Percentiles rank a stretch among this genome's conserved stretches.
phyloP scores from a whole-genome alignment of 2,329 filamentous ascomycete species.

The Paecilomyces variotii region DNA sequence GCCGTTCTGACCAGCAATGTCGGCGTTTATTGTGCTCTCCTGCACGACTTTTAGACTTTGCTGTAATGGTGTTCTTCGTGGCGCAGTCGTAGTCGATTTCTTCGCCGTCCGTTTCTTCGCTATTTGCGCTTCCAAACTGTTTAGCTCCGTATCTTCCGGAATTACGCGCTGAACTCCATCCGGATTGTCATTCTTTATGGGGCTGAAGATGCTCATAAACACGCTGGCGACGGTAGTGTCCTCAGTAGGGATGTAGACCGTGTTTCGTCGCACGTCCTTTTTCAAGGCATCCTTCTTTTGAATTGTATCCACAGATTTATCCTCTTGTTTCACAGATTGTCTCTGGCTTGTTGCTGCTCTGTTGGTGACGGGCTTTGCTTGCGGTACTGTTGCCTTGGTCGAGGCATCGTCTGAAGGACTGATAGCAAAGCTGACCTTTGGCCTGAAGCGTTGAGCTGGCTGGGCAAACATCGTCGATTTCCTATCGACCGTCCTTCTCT shows the following conservation, averaged over 20 bases:
- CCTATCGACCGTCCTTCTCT: slow-evolving; percentile 11
- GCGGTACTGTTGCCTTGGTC: slow-evolving; percentile 5
- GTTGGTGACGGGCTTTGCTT: slow-evolving; percentile 1
- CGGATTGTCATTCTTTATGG: slow-evolving; percentile 22
- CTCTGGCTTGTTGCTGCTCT: not conserved
- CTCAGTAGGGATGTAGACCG: slow-evolving; percentile 36
- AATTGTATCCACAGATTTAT: slow-evolving; percentile 9
- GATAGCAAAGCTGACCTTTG: slow-evolving; percentile 20
- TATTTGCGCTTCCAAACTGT: slow-evolving; percentile 27
- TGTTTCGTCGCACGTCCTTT: slow-evolving; percentile 26
- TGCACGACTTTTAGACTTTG: slow-evolving; percentile 33
- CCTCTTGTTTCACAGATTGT: slow-evolving; percentile 7
- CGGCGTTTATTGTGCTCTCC: slow-evolving; percentile 31
- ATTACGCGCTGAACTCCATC: not conserved
- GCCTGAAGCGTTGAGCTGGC: slow-evolving; percentile 33
- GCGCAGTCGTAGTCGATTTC: slow-evolving; percentile 12
- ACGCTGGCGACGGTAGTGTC: slow-evolving; percentile 34
- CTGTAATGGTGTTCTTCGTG: slow-evolving; percentile 40
- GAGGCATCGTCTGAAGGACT: slow-evolving; percentile 11
- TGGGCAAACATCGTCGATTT: slow-evolving; percentile 31
- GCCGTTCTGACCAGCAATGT: slow-evolving; percentile 46
- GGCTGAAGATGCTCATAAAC: slow-evolving; percentile 38
- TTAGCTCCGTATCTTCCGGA: slow-evolving; percentile 17
- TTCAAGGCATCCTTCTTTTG: slow-evolving; percentile 15
- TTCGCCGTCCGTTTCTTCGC: slow-evolving; percentile 22